A percentile compares a stretch with the other conserved stretches of the same genome.
Evolutionary conservation across 257 asterid genomes (phyloP).

Genomic region (Ophiorrhiza pumila): DNA sequence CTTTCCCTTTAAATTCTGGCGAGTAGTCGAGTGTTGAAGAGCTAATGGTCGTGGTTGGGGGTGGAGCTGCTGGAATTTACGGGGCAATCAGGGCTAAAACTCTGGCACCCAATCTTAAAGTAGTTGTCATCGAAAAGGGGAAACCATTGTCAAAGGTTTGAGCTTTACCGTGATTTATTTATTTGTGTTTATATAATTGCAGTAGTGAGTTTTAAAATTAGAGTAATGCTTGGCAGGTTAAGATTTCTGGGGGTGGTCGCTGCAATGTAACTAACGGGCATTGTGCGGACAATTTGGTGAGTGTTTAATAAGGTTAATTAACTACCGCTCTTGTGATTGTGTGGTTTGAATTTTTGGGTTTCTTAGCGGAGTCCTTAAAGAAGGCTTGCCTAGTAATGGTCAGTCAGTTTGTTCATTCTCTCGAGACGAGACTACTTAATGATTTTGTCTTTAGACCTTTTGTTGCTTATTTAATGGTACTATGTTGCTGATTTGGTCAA

Average conservation of each 20-base stretch:
- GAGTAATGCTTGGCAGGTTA: conserved; percentile 52
- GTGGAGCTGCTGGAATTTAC: conserved; percentile 93
- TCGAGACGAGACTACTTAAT: not conserved
- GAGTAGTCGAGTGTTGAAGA: conserved; percentile 51
- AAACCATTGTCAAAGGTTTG: conserved; percentile 89
- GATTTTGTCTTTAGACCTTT: not conserved
- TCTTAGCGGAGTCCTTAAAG: not conserved
- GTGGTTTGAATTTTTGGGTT: not conserved
- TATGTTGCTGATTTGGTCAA: not conserved
- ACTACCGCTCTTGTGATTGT: not conserved
- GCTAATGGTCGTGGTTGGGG: conserved; percentile 78
- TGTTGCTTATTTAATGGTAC: not conserved
- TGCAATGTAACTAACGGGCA: conserved; percentile 95
- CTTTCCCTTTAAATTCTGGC: not conserved
- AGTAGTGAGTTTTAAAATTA: not conserved
- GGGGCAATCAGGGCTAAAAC: conserved; percentile 97
- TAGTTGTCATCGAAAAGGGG: conserved; percentile 75
- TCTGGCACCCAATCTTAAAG: conserved; percentile 70
- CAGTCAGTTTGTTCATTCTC: not conserved
- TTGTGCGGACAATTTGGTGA: conserved; percentile 62
- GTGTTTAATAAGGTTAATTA: conserved; percentile 5
- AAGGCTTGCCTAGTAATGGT: not conserved
- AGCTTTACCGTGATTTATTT: not conserved
- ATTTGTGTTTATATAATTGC: not conserved
- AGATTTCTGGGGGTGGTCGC: conserved; percentile 96